Evolutionary conservation across 2,329 filamentous ascomycete species (phyloP), one percentile per base, ranked within the genome.

Genomic region (Pyrenochaeta sp.): DNA sequence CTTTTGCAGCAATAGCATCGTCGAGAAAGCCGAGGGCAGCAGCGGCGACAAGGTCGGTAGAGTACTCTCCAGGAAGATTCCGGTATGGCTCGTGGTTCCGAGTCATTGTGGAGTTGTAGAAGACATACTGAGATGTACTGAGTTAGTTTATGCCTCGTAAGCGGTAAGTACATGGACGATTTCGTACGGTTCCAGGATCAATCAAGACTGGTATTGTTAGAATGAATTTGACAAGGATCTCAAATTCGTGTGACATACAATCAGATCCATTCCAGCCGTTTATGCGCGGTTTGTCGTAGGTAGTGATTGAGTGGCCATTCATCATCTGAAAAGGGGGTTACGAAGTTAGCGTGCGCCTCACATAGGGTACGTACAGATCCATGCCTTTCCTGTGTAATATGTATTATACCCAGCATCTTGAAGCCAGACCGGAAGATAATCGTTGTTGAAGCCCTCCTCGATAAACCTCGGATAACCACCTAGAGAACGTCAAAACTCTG

Each of bases 361-460:
- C 19, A 19, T 19, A 19, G 19, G 19, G 19, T 19, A 19, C 19
- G 19, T 19, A 19, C 19, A 19, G 19, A 19, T 19, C 19, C 19
- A 19, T 19, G 19, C 19, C 19, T 19, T 92, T n/a, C 88, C 90
- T 0, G 85, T 86, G 66, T 91, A 92, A 68, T 90, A 91, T 0
- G 89, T 91, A 62, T 86, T 85, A 69, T 91, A 91, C 0, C 88
- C 89, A 0, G 84, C 85, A 3, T 84, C 73, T 63, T 91, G 87
- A n/a, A 92, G 76, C 89, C 90, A 92, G 0, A 91, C 72, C 0
- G 89, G 90, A 0, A 92, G 81, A 59, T 89, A 91, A 36, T 88
- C 84, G 1, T 88, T 83, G 56, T 91, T 90, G 58, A 86, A 82
- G 0, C 89, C 89, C 51, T 89, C 81, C 2, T 79, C 78, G 13